Evolutionary conservation across 1,284 basidiomycete species (phyloP), one percentile per base, ranked within the genome.

Genomic region (Fomitopsis pinicola): DNA sequence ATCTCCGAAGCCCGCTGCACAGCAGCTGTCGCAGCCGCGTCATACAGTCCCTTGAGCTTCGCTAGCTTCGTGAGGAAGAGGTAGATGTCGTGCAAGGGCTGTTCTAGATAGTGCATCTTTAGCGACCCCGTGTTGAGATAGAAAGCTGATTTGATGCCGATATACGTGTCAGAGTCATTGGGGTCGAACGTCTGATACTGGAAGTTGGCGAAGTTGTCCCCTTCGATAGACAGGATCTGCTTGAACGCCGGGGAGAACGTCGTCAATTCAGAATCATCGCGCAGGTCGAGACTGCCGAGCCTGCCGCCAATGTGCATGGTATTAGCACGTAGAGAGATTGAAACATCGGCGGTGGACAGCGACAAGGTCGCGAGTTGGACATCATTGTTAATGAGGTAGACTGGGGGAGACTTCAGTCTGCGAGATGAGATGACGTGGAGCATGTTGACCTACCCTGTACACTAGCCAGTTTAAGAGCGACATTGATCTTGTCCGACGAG

Each of bases 171-270:
- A 58, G 67, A 67, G 58, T 84, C 83, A 26, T 80, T 74, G 15
- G 91, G 84, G 73, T 97, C 92, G 75, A 89, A 97, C 0, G 95
- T 99, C 75, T 98, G 91, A 75, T 99, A 98, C 59, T 85, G 87
- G 77, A 99, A 95, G 73, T 98, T 93, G 28, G 95, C 97, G 54
- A 99, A 87, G 73, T 99, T 93, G 68, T 95, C 87, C 42, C 96
- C 97, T 71, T 99, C 94, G 60, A 99, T 99, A 35, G 94, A 92
- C 59, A 99, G 77, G 9, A 99, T 82, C 69, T 95, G 86, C 70
- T 93, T 92, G 80, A 97, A 97, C 59, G 88, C 84, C 1, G 85
- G 80, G 19, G 83, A 80, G 40, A 85, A 77, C 15, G 80, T 78
- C 59, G 83, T 76, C 22, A 78, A 71, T 22, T 77, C 66, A 12